phyloP scores from a whole-genome alignment of 2,329 filamentous ascomycete genomes.

The Fusarium udum region DNA sequence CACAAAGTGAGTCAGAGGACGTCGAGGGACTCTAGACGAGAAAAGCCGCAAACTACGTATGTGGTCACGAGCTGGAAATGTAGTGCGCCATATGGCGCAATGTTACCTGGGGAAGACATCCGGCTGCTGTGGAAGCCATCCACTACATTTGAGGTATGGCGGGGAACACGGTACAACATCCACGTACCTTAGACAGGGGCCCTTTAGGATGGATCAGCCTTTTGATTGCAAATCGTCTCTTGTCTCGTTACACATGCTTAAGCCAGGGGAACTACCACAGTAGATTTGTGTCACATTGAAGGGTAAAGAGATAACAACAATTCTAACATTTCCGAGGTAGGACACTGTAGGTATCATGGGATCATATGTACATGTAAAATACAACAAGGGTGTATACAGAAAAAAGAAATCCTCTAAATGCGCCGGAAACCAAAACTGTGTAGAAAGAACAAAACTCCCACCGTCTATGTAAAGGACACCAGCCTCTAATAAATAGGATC shows the following conservation, averaged over 20 bases:
- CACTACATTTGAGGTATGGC: not conserved
- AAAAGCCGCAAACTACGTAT: constrained; percentile 15
- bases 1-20: constrained; percentile 3
- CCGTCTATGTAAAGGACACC: constrained; percentile 28
- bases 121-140: constrained; percentile 11
- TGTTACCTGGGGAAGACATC: constrained; percentile 10
- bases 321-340: not conserved
- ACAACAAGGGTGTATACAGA: constrained; percentile 8
- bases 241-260: constrained; percentile 12
- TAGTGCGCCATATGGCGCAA: constrained; percentile 26
- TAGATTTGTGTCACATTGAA: constrained; percentile 15
- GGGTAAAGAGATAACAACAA: constrained; percentile 8
- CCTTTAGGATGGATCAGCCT: not conserved
- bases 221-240: constrained; percentile 5
- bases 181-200: not conserved
- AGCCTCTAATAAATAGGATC: constrained; percentile 20
- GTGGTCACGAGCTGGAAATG: constrained; percentile 28
- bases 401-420: constrained; percentile 9
- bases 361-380: constrained; percentile 9
- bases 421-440: not conserved
- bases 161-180: constrained; percentile 17
- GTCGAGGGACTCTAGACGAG: not conserved
- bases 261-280: not conserved
- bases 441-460: constrained; percentile 17
- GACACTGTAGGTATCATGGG: not conserved